Evolutionary conservation across 805 yeast species (phyloP).

Genomic region (Candida xiaguanensis): DNA sequence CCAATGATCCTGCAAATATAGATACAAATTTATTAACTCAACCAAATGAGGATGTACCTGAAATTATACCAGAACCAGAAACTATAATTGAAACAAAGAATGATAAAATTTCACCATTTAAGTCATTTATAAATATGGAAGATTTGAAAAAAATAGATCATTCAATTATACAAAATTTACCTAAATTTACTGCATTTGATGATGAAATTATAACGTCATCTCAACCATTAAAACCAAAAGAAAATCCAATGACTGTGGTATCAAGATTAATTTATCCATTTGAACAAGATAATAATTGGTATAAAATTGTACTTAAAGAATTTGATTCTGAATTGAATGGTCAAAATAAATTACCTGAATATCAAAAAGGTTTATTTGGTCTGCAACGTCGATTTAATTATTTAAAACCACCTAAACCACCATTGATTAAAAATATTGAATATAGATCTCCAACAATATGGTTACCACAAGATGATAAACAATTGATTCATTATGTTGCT

Average conservation of each 20-base stretch:
- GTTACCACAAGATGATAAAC: constrained; percentile 91
- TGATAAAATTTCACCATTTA: constrained; percentile 35
- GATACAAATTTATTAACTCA: not conserved
- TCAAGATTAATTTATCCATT: constrained; percentile 63
- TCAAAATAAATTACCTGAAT: constrained; percentile 39
- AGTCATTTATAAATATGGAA: constrained; percentile 38
- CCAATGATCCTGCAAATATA: constrained; percentile 5
- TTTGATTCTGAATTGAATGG: constrained; percentile 10
- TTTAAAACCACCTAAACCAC: constrained; percentile 89
- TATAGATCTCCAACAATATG: constrained; percentile 89
- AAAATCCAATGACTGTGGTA: constrained; percentile 46
- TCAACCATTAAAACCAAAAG: constrained; percentile 22
- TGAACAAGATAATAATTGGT: constrained; percentile 64
- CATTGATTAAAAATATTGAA: constrained; percentile 74
- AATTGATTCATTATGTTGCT: constrained; percentile 73
- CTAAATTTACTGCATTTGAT: constrained; percentile 46
- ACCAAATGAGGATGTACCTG: not conserved
- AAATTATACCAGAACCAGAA: constrained; percentile 6
- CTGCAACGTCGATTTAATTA: constrained; percentile 53
- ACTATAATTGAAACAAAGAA: constrained; percentile 6
- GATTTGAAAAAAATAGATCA: constrained; percentile 45
- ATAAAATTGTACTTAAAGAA: constrained; percentile 51
- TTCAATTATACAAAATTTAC: constrained; percentile 45
- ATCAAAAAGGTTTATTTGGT: constrained; percentile 60
- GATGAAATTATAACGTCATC: constrained; percentile 17